Evolutionary conservation across 2,329 filamentous ascomycete genomes (phyloP).

Genomic region (Dendrostoma leiphaemia): DNA sequence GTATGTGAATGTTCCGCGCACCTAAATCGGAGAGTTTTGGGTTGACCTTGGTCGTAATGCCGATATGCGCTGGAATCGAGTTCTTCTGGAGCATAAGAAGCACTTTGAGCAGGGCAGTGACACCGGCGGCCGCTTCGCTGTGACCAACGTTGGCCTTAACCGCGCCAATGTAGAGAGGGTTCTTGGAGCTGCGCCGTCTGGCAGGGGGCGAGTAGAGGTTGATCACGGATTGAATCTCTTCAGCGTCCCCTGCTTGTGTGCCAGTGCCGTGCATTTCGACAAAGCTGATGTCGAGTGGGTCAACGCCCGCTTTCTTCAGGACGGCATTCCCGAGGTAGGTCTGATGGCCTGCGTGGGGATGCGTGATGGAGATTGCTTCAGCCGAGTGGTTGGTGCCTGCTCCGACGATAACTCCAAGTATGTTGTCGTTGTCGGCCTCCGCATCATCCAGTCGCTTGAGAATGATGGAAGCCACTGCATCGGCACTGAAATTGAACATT

Average conservation of each 20-base stretch:
- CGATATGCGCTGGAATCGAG: conserved; percentile 44
- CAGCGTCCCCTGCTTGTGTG: conserved; percentile 62
- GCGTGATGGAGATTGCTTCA: conserved; percentile 61
- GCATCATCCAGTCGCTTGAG: conserved; percentile 48
- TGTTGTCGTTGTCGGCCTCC: conserved; percentile 40
- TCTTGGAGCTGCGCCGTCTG: conserved; percentile 20
- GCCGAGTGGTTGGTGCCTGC: conserved; percentile 64
- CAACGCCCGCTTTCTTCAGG: conserved; percentile 52
- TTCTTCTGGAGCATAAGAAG: conserved; percentile 42
- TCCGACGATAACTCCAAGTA: conserved; percentile 59
- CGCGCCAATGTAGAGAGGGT: conserved; percentile 43
- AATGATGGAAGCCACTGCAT: conserved; percentile 41
- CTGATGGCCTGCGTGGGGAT: conserved; percentile 58
- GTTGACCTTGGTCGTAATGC: conserved; percentile 41
- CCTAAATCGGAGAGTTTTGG: conserved; percentile 33
- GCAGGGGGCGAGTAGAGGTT: conserved; percentile 25
- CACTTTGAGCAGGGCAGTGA: conserved; percentile 39
- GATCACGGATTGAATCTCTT: conserved; percentile 60
- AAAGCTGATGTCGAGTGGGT: conserved; percentile 59
- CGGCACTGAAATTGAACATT: no score
- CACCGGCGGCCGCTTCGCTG: conserved; percentile 41
- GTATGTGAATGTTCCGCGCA: conserved; percentile 33
- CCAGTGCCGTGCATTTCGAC: conserved; percentile 71
- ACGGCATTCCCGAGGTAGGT: conserved; percentile 55
- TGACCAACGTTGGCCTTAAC: conserved; percentile 50